Percentiles rank a stretch among this genome's conserved stretches.
Conservation (phyloP, 345 rosid species). For the Orychophragmus violaceus region DNA sequence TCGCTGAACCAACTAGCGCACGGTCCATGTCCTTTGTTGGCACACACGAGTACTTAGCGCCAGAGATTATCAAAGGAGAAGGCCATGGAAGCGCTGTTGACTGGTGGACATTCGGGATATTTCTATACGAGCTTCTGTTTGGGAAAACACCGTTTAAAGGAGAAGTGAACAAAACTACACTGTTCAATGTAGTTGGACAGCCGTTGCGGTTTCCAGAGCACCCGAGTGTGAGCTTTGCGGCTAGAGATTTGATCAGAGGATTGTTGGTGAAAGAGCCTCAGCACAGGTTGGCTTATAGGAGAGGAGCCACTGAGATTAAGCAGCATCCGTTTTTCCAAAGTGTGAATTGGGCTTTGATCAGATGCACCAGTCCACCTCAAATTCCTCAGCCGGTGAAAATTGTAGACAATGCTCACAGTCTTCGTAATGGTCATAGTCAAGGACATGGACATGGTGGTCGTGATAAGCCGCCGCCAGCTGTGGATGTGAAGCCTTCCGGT, state of each 20-base stretch:
- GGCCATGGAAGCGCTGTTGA: conserved; percentile 91
- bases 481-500: conserved; percentile 51
- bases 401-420: conserved; percentile 17
- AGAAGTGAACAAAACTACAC: conserved; percentile 57
- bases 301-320: conserved; percentile 81
- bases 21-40: conserved; percentile 90
- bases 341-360: conserved; percentile 80
- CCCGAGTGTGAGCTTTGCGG: conserved; percentile 69
- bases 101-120: conserved; percentile 92
- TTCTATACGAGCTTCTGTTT: conserved; percentile 72
- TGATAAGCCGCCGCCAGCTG: conserved; percentile 23
- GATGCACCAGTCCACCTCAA: conserved; percentile 74
- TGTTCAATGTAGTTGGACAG: conserved; percentile 70
- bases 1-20: conserved; percentile 78
- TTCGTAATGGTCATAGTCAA: neutral
- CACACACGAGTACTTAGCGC: conserved; percentile 85
- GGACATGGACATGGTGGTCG: neutral
- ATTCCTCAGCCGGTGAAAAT: conserved; percentile 41
- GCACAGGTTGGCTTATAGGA: conserved; percentile 60
- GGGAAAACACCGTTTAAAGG: conserved; percentile 85
- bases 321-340: conserved; percentile 82
- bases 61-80: conserved; percentile 80
- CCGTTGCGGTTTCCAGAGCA: conserved; percentile 66
- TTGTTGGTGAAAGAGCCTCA: conserved; percentile 81
- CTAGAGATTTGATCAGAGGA: conserved; percentile 68